Percentiles rank a stretch among this genome's conserved stretches.
These are phyloP conservation scores for Flaveria ramosissima DNA, from an alignment of 129 eudicot species.

Conservation along the genomic window DNA sequence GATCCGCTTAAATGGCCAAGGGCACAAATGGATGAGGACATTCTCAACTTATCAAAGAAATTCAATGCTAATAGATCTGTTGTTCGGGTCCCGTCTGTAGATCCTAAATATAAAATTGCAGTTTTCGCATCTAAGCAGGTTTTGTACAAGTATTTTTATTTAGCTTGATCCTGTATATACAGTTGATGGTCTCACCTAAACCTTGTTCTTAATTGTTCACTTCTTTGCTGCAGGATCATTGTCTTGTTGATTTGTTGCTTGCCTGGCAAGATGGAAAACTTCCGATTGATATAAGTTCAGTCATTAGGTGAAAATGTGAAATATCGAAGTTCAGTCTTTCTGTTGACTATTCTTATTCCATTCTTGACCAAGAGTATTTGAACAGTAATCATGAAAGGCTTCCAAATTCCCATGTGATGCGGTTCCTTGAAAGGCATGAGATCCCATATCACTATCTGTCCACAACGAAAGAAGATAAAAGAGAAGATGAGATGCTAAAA, in stretches of 20 bases:
- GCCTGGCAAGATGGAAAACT: conserved; percentile 91
- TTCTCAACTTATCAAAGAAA: conserved; percentile 52
- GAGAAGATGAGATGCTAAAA: conserved; percentile 69
- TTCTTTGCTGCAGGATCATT: conserved; percentile 66
- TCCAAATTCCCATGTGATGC: conserved; percentile 76
- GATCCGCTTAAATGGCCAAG: conserved; percentile 86
- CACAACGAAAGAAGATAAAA: conserved; percentile 45
- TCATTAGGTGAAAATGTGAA: conserved; percentile 87
- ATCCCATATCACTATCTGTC: conserved; percentile 72
- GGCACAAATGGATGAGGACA: conserved; percentile 76
- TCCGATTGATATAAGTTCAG: conserved; percentile 70
- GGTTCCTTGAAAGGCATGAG: conserved; percentile 77
- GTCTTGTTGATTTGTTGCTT: conserved; percentile 91
- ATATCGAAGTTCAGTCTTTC: neutral
- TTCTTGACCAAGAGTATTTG: conserved; percentile 19
- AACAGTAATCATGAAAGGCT: conserved; percentile 85
- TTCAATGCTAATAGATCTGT: conserved; percentile 76
- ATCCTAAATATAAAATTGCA: conserved; percentile 79
- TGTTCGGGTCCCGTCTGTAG: conserved; percentile 76
- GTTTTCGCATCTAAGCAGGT: conserved; percentile 96
- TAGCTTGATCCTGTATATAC: conserved; percentile 4
- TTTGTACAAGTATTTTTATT: neutral
- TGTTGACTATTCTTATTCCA: conserved; percentile 9
- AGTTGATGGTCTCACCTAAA: neutral
- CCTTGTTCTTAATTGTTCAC: conserved; percentile 5